Conservation (phyloP, 805 yeast genomes). For the Starmerella riodocensis region DNA sequence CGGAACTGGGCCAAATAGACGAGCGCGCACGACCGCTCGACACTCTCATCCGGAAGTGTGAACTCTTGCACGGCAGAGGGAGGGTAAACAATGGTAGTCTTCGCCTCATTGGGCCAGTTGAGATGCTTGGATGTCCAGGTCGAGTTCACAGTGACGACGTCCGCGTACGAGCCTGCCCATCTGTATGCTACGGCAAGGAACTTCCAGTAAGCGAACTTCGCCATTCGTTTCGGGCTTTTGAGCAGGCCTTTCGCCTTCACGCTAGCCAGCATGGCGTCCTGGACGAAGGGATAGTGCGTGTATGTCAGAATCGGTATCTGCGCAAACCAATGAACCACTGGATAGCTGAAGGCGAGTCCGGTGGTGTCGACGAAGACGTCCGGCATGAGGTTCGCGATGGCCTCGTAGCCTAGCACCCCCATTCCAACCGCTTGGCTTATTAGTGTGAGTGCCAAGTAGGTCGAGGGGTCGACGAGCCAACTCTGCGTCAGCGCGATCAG, state of each 20-base stretch:
- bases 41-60: constrained; percentile 23
- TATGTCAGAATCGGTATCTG: constrained; percentile 71
- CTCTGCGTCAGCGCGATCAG: constrained; percentile 48
- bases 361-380: constrained; percentile 91
- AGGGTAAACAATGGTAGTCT: constrained; percentile 53
- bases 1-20: constrained; percentile 82
- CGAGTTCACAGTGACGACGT: constrained; percentile 63
- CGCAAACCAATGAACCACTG: constrained; percentile 42
- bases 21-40: constrained; percentile 19
- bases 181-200: constrained; percentile 50
- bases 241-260: constrained; percentile 11
- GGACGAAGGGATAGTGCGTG: constrained; percentile 90
- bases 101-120: constrained; percentile 45
- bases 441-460: constrained; percentile 71
- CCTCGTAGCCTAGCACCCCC: constrained; percentile 51
- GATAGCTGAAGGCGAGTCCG: constrained; percentile 84
- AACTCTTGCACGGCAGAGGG: constrained; percentile 69
- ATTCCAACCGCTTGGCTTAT: constrained; percentile 84
- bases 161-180: constrained; percentile 51
- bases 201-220: constrained; percentile 47
- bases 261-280: constrained; percentile 54
- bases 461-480: constrained; percentile 49
- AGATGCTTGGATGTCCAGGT: constrained; percentile 86
- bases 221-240: constrained; percentile 31
- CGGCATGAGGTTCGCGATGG: constrained; percentile 53